These are phyloP conservation scores for Erythrobasidium yunnanense DNA, from an alignment of 768 basidiomycete species.

Conservation along the genomic window DNA sequence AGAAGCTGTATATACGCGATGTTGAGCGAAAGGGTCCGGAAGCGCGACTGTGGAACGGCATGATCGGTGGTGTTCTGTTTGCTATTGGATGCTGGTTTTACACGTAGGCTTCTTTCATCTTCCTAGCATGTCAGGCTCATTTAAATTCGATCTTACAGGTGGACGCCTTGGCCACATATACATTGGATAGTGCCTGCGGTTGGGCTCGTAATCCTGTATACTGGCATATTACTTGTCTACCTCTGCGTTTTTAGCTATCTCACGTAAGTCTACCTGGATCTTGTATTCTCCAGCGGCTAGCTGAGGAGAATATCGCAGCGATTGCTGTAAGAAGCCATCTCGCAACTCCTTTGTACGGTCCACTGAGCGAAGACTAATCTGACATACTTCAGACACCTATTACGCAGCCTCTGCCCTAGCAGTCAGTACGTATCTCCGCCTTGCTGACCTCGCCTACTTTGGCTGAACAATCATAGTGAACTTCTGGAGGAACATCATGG, in stretches of 20 bases:
- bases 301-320: no score
- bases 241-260: slow-evolving; percentile 7
- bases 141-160: no score
- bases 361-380: no score
- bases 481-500: slow-evolving; percentile 9
- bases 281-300: no score
- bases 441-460: no score
- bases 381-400: no score
- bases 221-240: slow-evolving; percentile 10
- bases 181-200: slow-evolving; percentile 43
- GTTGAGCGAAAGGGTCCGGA: slow-evolving; percentile 4
- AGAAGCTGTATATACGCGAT: neutral
- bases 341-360: no score
- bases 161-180: slow-evolving; percentile 35
- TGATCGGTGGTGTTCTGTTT: slow-evolving; percentile 10
- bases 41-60: slow-evolving; percentile 12
- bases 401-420: slow-evolving; percentile 13
- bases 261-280: neutral
- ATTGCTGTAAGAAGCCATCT: no score
- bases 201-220: slow-evolving; percentile 26
- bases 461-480: no score
- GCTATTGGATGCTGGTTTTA: slow-evolving; percentile 39
- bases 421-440: neutral
- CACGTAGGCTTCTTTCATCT: no score
- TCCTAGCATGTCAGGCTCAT: no score